Evolutionary conservation across 345 rosid genomes (phyloP), one percentile per base, ranked within the genome.

Genomic region (Euphorbia tirucalli): DNA sequence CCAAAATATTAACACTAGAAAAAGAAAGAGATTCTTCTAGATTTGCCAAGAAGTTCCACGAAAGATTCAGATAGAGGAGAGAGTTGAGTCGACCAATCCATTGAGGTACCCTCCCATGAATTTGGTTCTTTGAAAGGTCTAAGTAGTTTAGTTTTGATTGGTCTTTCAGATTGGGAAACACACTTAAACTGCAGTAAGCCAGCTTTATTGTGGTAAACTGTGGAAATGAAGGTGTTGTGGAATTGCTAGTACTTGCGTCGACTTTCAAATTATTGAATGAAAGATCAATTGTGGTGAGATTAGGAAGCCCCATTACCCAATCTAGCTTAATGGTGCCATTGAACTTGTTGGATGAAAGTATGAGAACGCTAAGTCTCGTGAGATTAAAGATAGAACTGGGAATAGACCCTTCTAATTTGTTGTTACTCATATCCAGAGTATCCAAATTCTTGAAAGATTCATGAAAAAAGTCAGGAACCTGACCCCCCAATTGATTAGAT

Each of bases 61-160:
- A 72, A 55, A 77, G 73, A 61, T 77, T 77, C 41, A 77, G 65
- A 22, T 39, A 18, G 3, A 1, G 9, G 8, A 44, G 73, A 22
- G 27, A 3, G 7, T 24, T 21, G 10, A 32, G 52, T 54, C 65
- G 31, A 82, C 85, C 78, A 41, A 89, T 74, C 93, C 90, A 89
- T 0, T 19, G 5, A 0, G 89, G 93, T n/a, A 89, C 57, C 21
- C 3, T 1, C 28, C 86, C 85, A 18, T 1, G 21, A 35, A 89
- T 87, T 0, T 31, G 25, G 73, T 89, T 89, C 11, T 16, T 7
- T 3, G 91, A 85, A 66, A 89, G 88, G 69, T 89, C 90, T 13
- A 89, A 65, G 27, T 0, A 0, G 5, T 0, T 0, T 5, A 89
- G 22, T 3, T 0, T 64, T 22, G 49, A 18, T 41, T 80, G 88